Base-by-base conservation (phyloP, 768 basidiomycete species). In the Bullera alba region DNA sequence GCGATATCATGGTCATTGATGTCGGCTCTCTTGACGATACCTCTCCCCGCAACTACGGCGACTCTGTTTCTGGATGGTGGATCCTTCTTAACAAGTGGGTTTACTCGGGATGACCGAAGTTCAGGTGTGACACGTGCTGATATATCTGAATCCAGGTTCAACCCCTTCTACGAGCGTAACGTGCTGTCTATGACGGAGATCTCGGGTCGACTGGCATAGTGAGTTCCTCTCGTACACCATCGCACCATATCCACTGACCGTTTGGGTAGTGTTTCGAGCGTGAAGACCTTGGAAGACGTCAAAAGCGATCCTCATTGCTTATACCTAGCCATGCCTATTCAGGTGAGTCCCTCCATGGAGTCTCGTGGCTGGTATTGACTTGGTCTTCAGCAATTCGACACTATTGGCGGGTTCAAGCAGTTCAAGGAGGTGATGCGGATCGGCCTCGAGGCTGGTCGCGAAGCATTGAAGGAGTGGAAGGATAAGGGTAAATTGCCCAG, bases 41-140 rank as follows among this genome's bases (percentile, higher is more conserved):
- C 51, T 87, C 87, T 1, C 91, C 93, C 0, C 79, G 95, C 46
- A 84, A 86, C 60, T 95, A 92, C 72, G 91, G 95, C 4, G 95
- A 99, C 63, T 84, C 87, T 0, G 79, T 99, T 2, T 95, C 91
- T 2, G 95, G 95, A 25, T 95, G 87, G 84, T 96, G 89, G 87
- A 79, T 97, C 16, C 75, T 97, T 45, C 67, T 97, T 53, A 96
- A 95, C 70, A 77, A 89, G 44, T 96, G 83, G 37, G 65, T 48
- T 25, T 5, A 5, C 19, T 5, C 30, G 22, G 7, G 23, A 6
- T 4, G 7, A 28, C 25, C 25, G 32, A 6, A 19, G n/a, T 12
- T 36, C 28, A 36, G 19, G 2, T 25, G 16, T 17, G 1, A n/a
- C 29, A 12, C 5, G 16, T 44, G 14, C 17, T 49, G 27, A 51